phyloP scores from a whole-genome alignment of 805 yeast species.

The Yamadazyma akitaensis region DNA sequence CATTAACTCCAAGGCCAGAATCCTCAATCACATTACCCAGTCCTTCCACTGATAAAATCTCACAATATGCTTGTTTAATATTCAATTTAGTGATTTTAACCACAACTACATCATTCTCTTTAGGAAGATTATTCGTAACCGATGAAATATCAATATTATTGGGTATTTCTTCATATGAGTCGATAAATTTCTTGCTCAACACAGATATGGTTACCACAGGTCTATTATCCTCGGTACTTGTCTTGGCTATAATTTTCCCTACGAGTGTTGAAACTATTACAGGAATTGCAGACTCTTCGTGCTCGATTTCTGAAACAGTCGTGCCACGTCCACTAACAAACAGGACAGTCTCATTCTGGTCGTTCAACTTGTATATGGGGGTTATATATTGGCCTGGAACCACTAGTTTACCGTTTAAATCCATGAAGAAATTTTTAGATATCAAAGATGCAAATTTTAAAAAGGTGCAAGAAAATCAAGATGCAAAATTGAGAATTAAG shows the following conservation, averaged over 20 bases:
- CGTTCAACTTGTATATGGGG: constrained; percentile 44
- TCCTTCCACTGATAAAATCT: constrained; percentile 65
- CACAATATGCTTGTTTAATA: constrained; percentile 70
- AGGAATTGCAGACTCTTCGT: constrained; percentile 33
- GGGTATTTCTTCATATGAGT: background rate
- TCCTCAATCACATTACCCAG: constrained; percentile 56
- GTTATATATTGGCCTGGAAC: constrained; percentile 82
- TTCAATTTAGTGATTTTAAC: constrained; percentile 69
- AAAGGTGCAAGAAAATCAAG: too few species aligned
- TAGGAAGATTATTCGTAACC: constrained; percentile 59
- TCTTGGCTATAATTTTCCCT: constrained; percentile 50
- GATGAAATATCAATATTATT: constrained; percentile 1
- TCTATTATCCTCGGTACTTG: constrained; percentile 14
- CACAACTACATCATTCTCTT: constrained; percentile 79
- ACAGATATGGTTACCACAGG: constrained; percentile 11
- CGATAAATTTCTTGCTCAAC: constrained; percentile 1
- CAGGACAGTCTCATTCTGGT: constrained; percentile 25
- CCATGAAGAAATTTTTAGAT: too few species aligned
- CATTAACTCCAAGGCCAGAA: constrained; percentile 62
- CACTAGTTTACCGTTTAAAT: constrained; percentile 23
- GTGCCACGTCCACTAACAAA: constrained; percentile 69
- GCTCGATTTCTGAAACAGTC: constrained; percentile 43
- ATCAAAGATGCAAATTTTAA: too few species aligned
- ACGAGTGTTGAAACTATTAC: constrained; percentile 58
- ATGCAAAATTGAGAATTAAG: background rate